Percentiles rank a stretch among this genome's conserved stretches.
Evolutionary conservation across 2,329 filamentous ascomycete species (phyloP).

Genomic region (Neobulgaria alba): DNA sequence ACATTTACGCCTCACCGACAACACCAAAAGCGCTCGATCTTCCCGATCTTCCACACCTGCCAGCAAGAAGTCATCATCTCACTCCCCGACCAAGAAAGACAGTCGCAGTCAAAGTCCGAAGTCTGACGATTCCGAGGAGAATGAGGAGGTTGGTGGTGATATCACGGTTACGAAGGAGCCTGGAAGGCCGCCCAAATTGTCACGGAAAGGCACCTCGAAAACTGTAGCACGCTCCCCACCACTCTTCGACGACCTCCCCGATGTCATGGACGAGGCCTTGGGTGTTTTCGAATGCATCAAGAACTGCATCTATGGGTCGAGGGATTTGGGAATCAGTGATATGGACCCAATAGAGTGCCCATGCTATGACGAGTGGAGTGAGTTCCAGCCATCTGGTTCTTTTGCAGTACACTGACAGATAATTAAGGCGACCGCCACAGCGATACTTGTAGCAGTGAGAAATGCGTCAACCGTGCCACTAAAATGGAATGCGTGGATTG

Average conservation of each 20-base stretch:
- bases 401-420: slow-evolving; percentile 27
- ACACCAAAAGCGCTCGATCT: slow-evolving; percentile 19
- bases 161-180: slow-evolving; percentile 54
- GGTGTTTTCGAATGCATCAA: slow-evolving; percentile 71
- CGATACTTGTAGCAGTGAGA: slow-evolving; percentile 85
- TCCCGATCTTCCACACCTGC: slow-evolving; percentile 23
- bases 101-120: slow-evolving; percentile 24
- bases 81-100: slow-evolving; percentile 20
- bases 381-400: slow-evolving; percentile 35
- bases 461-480: slow-evolving; percentile 96
- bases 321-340: slow-evolving; percentile 83
- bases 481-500: slow-evolving; percentile 93
- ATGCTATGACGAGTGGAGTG: slow-evolving; percentile 91
- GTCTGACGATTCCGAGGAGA: slow-evolving; percentile 35
- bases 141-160: slow-evolving; percentile 50
- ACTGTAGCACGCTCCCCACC: slow-evolving; percentile 50
- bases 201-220: slow-evolving; percentile 68
- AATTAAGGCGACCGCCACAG: slow-evolving; percentile 56
- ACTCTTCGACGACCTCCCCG: slow-evolving; percentile 66
- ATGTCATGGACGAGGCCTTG: slow-evolving; percentile 70
- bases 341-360: slow-evolving; percentile 90
- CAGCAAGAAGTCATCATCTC: slow-evolving; percentile 16
- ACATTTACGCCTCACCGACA: slow-evolving; percentile 10
- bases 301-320: slow-evolving; percentile 84
- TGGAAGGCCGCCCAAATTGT: slow-evolving; percentile 60